Base-by-base conservation (phyloP, 352 stramenopile species). In the Globisporangium carolinianum region DNA sequence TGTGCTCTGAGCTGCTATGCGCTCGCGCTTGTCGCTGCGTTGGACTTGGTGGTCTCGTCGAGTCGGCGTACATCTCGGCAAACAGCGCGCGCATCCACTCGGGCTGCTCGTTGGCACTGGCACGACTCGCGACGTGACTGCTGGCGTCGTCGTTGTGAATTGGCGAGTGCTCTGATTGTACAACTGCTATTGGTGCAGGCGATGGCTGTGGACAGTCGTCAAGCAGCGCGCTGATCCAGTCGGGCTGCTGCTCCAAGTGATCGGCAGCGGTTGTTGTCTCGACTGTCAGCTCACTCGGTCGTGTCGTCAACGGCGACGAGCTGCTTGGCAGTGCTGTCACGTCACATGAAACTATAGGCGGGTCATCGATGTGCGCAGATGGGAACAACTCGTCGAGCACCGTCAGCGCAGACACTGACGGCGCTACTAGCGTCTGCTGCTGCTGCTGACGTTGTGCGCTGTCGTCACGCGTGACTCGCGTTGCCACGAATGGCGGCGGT, bases 371-470 rank as follows among this genome's bases (percentile, higher is more conserved):
- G 24, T 32, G 24, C 24, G 2, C 24, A 32, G 24, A 32, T 32
- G 24, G 47, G 32, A 61, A 61, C 8, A 61, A 32, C 24, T 55
- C 55, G 6, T 61, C 47, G 10, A 61, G 18, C 0, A 61, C 4
- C 37, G 37, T 42, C 4, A 51, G 10, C 7, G 48, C 47, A 58
- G 42, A 47, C n/a, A 35, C 6, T 9, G 14, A 18, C 6, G 38
- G 17, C n/a, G 42, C 6, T 42, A 2, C 38, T 42, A 11, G 38
- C 10, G 5, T 47, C 11, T 17, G 42, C 5, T 47, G 42, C 41
- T 11, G 41, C 3, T 46, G 42, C 11, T 12, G 42, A n/a, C 11
- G 7, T 1, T 6, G 42, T 5, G 14, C 42, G 42, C 24, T n/a
- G 2, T 15, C 14, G 42, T 11, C 42, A 17, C 11, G 5, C 14